Base-by-base conservation (phyloP, 139 green algal species). In the Chlamydomonas applanata region DNA sequence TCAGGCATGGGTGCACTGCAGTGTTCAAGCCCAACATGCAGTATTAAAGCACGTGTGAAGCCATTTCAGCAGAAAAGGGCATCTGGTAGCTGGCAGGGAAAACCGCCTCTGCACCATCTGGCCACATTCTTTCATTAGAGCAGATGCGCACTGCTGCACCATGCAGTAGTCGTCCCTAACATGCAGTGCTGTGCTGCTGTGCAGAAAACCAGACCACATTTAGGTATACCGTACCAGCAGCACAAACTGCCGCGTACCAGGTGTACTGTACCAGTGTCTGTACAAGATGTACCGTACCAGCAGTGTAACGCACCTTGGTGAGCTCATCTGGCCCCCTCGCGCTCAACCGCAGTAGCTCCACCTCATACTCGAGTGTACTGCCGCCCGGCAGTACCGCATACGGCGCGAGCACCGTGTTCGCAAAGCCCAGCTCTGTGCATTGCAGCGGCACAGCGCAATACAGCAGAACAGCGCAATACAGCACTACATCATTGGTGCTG, bases 271-370 rank as follows among this genome's bases (percentile, higher is more conserved):
- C 25, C 27, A 46, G 27, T 4, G 27, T 9, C 29, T 20, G 60
- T 45, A 17, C 11, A 40, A 24, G n/a, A 68, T 17, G 5, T 46
- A n/a, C 25, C 11, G 7, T 27, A 46, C 9, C 25, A 14, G 24
- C n/a, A 27, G 20, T 69, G 22, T 53, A 9, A 69, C 34, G 4
- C n/a, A 81, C 75, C 75, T 73, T 61, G 7, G 79, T 85, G 4
- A 85, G 75, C 56, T 82, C 70, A 56, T 85, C 79, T 0, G 83
- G 80, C 0, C 83, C 83, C 4, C 64, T 30, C 7, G 77, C 40
- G 0, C 71, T 79, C 45, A 89, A 68, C 19, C 83, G 71, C 69
- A 86, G 57, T 59, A 89, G 77, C 77, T 86, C 69, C 34, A 85
- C 63, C 57, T 85, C 83, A 69, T 89, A 89, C 56, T 49, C 4